Evolutionary conservation across 176 grass and related monocot genomes (phyloP).

Genomic region (Carex scoparia): DNA sequence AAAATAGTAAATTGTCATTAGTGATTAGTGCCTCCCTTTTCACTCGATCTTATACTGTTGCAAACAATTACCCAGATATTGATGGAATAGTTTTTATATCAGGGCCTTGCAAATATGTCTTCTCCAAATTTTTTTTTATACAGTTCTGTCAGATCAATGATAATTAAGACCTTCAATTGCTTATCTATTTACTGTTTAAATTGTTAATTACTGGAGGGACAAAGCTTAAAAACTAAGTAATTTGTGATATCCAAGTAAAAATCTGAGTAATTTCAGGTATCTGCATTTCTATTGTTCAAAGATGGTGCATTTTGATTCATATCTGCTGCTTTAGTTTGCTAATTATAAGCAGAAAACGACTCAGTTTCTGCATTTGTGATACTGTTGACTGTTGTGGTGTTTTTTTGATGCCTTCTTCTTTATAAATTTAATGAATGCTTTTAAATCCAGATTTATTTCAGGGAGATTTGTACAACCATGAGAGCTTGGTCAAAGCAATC

Average conservation of each 20-base stretch:
- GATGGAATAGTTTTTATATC: background rate
- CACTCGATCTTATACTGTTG: background rate
- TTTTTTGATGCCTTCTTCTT: background rate
- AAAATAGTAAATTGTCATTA: background rate
- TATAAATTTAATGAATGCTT: background rate
- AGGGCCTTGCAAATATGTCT: background rate
- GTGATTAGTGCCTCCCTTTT: no score
- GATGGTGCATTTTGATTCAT: background rate
- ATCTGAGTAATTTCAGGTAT: background rate
- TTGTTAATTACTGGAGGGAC: background rate
- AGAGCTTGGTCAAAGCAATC: slow-evolving; percentile 47
- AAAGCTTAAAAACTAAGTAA: background rate
- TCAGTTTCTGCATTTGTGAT: background rate
- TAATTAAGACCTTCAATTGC: background rate
- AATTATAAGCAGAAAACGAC: background rate
- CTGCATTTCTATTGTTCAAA: background rate
- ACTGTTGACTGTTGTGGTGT: background rate
- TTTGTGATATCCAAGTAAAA: background rate
- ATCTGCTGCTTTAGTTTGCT: background rate
- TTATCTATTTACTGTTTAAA: background rate
- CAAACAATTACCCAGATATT: background rate
- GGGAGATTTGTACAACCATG: slow-evolving; percentile 65
- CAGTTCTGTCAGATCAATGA: background rate
- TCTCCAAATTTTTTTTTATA: background rate
- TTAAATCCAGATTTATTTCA: slow-evolving; percentile 1